Evolutionary conservation across 257 asterid genomes (phyloP), one percentile per base, ranked within the genome.

Genomic region (Solanum microdontum): DNA sequence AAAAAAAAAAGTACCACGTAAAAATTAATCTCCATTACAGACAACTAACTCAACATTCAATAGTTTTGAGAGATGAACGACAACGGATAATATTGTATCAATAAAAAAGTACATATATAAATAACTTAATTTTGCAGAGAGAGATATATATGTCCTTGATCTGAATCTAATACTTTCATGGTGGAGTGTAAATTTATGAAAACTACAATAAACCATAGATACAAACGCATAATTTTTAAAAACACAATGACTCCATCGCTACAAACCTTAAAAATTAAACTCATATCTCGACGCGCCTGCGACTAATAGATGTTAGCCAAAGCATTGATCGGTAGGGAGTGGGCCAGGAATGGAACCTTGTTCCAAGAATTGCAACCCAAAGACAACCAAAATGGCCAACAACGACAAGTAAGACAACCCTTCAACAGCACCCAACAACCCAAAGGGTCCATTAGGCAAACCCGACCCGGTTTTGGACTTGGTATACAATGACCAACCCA

Each of bases 291-390:
- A 6, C 2, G 7, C n/a, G 3, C 1, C 62, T 17, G 9, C 10
- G 72, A 10, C 17, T 7, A 64, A 24, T 64, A 58, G 36, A 23
- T 79, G 5, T 90, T 76, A 95, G 62, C 98, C 99, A 74, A 93
- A 94, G 91, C 98, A 95, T 87, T 94, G 96, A 55, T 92, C 96
- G 58, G 80, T 87, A 9, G 98, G 98, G 24, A 96, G 94, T 24
- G 98, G 98, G 4, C 98, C 98, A 2, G 99, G 99, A 86, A 96
- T 91, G 33, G 96, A 96, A 32, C 98, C 99, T 70, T 92, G 90
- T 30, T 92, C 87, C 55, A 94, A 37, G 87, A 90, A 95, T 48
- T 96, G 98, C 91, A 96, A 84, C 5, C 98, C 98, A 55, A 96
- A 96, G 7, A 94, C 98, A 21, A 94, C 77, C 19, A 94, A 9